Percentiles rank a stretch among this genome's conserved stretches.
Conservation (phyloP, 2,329 filamentous ascomycete species). For the Ophioceras dolichostomum region DNA sequence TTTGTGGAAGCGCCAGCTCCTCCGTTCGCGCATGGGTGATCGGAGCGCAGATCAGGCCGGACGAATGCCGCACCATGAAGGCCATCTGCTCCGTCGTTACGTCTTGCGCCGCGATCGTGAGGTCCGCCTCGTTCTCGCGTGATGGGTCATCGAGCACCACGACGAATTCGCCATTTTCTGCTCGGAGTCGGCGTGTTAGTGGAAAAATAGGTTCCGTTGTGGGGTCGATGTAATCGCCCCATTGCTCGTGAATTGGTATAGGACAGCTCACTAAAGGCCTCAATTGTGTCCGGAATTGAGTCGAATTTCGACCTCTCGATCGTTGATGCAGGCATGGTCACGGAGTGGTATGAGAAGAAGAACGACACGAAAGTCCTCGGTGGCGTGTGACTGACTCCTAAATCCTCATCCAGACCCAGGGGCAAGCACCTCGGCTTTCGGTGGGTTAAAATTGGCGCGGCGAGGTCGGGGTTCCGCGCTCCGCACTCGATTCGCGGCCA, state of each 20-base stretch:
- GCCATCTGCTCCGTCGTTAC: slow-evolving; percentile 85
- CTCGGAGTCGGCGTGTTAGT: too few relatives aligned
- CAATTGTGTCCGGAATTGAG: slow-evolving; percentile 51
- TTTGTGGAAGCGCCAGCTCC: slow-evolving; percentile 70
- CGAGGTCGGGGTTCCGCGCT: too few relatives aligned
- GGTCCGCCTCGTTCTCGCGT: slow-evolving; percentile 95
- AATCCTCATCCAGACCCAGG: too few relatives aligned
- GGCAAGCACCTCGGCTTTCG: too few relatives aligned
- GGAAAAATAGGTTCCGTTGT: too few relatives aligned
- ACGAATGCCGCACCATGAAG: slow-evolving; percentile 87
- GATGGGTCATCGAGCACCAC: slow-evolving; percentile 86
- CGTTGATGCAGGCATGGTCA: slow-evolving; percentile 37
- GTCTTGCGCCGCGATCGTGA: slow-evolving; percentile 83
- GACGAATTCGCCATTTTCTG: slow-evolving; percentile 56
- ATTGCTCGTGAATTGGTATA: too few relatives aligned
- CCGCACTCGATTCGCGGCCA: too few relatives aligned
- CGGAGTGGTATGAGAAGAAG: too few relatives aligned
- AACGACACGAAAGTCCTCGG: too few relatives aligned
- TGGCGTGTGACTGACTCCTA: too few relatives aligned
- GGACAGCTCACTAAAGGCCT: slow-evolving; percentile 47
- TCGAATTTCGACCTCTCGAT: slow-evolving; percentile 45
- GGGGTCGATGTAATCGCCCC: too few relatives aligned
- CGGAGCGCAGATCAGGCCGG: slow-evolving; percentile 85
- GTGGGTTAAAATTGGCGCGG: too few relatives aligned
- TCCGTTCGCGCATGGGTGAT: slow-evolving; percentile 57